Conservation (phyloP, 1,284 basidiomycete genomes). For the Sporisorium graminicola region DNA sequence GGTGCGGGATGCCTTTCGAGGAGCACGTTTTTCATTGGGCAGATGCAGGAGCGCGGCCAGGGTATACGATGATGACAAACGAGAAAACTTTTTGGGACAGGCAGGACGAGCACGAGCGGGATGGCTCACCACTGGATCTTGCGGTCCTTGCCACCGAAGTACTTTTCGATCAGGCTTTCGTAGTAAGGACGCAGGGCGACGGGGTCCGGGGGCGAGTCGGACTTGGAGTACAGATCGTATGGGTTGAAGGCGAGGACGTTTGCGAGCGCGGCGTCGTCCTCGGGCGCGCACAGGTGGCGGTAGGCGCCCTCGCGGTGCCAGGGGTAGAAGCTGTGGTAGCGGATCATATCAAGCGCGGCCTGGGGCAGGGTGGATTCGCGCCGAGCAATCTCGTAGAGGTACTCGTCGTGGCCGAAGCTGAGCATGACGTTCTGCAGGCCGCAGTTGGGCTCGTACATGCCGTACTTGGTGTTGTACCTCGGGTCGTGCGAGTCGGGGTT, state of each 20-base stretch:
- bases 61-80: conserved; percentile 17
- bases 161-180: conserved; percentile 82
- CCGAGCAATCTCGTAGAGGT: conserved; percentile 56
- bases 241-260: conserved; percentile 79
- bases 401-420: conserved; percentile 86
- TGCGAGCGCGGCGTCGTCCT: conserved; percentile 41
- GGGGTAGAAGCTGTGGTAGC: conserved; percentile 94
- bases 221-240: conserved; percentile 91
- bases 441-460: conserved; percentile 85
- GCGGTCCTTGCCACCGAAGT: conserved; percentile 73
- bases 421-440: conserved; percentile 91
- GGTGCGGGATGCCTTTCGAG: background rate
- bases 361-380: conserved; percentile 76
- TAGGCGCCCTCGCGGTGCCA: conserved; percentile 68
- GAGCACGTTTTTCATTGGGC: background rate
- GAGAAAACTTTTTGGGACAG: background rate
- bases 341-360: conserved; percentile 89
- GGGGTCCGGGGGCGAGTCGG: conserved; percentile 78
- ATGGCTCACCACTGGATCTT: conserved; percentile 50
- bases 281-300: conserved; percentile 38
- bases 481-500: conserved; percentile 82
- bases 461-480: conserved; percentile 82
- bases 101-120: too few relatives aligned
- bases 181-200: conserved; percentile 84
- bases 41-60: background rate